These are phyloP conservation scores for Posidonia oceanica DNA, from an alignment of 116 monocot species.

Conservation along the genomic window DNA sequence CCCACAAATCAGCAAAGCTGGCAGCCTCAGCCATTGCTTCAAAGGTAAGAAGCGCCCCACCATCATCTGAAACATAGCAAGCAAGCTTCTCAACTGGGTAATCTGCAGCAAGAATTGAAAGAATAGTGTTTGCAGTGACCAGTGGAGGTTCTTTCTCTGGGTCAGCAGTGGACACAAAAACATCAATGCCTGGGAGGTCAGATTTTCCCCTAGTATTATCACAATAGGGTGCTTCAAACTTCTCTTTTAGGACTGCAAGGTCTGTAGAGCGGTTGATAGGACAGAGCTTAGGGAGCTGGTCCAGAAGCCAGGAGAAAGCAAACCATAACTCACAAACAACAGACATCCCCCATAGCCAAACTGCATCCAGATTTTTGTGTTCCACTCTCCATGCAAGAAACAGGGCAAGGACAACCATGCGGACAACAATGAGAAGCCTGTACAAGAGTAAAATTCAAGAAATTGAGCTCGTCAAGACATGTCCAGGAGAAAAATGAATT, in stretches of 20 bases:
- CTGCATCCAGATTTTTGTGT: conserved; percentile 61
- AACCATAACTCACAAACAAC: conserved; percentile 84
- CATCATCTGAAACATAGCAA: conserved; percentile 87
- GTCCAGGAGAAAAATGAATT: neutral
- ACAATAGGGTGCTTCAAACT: conserved; percentile 46
- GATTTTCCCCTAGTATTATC: conserved; percentile 53
- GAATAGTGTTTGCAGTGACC: conserved; percentile 83
- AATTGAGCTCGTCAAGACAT: neutral
- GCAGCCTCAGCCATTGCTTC: conserved; percentile 91
- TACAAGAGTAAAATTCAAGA: neutral
- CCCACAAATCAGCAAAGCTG: conserved; percentile 66
- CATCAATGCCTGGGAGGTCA: conserved; percentile 74
- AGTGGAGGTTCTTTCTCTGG: conserved; percentile 80
- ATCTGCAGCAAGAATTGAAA: conserved; percentile 72
- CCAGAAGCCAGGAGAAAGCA: conserved; percentile 84
- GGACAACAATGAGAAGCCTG: conserved; percentile 51
- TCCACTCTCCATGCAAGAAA: conserved; percentile 69
- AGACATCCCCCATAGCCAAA: conserved; percentile 88
- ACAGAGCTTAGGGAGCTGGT: conserved; percentile 77
- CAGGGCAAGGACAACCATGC: conserved; percentile 44
- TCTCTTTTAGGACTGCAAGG: conserved; percentile 59
- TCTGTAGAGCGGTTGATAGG: conserved; percentile 71
- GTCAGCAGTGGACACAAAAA: conserved; percentile 87
- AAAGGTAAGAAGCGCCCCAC: conserved; percentile 77
- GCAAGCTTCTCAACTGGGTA: conserved; percentile 90